Evolutionary conservation across 495 filamentous ascomycete genomes (phyloP).

Genomic region (Penicillium lividum): DNA sequence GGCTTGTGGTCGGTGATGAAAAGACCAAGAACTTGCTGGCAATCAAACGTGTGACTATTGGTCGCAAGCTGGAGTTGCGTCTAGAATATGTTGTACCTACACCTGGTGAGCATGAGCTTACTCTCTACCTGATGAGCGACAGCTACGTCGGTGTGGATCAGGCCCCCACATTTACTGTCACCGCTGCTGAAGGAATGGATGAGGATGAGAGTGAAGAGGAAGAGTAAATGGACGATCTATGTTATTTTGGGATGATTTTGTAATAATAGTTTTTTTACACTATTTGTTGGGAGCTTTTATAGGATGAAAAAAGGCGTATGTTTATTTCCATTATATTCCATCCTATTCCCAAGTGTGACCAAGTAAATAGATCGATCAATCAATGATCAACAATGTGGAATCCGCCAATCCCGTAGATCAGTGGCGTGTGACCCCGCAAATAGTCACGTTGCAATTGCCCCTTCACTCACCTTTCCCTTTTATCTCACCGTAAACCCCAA

Average conservation of each 20-base stretch:
- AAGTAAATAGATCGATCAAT: not conserved
- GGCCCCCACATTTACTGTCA: slow-evolving; percentile 83
- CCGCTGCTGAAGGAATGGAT: slow-evolving; percentile 89
- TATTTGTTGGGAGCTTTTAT: not conserved
- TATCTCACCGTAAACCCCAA: not conserved
- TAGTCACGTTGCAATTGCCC: slow-evolving; percentile 20
- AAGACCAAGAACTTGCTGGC: slow-evolving; percentile 81
- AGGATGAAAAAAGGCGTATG: slow-evolving; percentile 1
- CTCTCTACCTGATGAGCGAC: slow-evolving; percentile 94
- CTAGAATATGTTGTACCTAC: slow-evolving; percentile 88
- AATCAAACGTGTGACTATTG: slow-evolving; percentile 93
- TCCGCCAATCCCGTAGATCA: slow-evolving; percentile 1
- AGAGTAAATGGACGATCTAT: slow-evolving; percentile 36
- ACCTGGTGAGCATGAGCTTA: slow-evolving; percentile 83
- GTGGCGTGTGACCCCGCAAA: slow-evolving; percentile 17
- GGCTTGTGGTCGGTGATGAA: slow-evolving; percentile 89
- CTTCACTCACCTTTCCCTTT: slow-evolving; percentile 1
- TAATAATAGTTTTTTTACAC: slow-evolving; percentile 3
- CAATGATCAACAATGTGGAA: not conserved
- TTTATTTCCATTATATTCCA: not conserved
- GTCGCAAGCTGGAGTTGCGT: slow-evolving; percentile 69
- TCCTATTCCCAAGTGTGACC: not conserved
- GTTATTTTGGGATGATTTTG: slow-evolving; percentile 8
- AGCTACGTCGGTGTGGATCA: slow-evolving; percentile 98
- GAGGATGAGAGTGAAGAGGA: slow-evolving; percentile 86